Conservation (phyloP, 805 yeast genomes). For the Hanseniaspora osmophila region DNA sequence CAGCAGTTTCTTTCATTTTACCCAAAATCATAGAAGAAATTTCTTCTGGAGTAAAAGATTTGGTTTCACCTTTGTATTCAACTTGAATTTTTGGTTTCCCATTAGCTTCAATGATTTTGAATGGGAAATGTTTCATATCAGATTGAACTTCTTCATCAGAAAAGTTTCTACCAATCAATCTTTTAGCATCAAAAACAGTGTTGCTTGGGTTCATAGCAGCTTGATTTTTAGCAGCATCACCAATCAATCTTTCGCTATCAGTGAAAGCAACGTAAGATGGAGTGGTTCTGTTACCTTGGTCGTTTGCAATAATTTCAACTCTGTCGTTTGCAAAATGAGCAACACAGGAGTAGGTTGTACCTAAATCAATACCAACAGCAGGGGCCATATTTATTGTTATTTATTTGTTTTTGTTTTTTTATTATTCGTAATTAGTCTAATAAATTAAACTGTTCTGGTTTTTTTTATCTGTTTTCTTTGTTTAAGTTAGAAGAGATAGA, state of each 20-base stretch:
- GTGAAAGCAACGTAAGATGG: constrained; percentile 96
- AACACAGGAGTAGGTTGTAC: constrained; percentile 96
- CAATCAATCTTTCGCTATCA: constrained; percentile 86
- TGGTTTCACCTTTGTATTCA: constrained; percentile 76
- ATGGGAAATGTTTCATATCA: constrained; percentile 70
- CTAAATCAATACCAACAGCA: constrained; percentile 73
- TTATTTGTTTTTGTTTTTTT: not conserved
- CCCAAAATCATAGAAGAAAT: constrained; percentile 82
- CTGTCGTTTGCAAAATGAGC: constrained; percentile 76
- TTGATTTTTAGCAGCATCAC: constrained; percentile 97
- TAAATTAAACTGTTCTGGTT: not conserved
- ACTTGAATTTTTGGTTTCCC: constrained; percentile 85
- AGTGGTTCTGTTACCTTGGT: constrained; percentile 97
- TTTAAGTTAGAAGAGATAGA: no score
- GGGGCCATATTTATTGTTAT: constrained; percentile 21
- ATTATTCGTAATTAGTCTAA: not conserved
- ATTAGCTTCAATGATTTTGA: constrained; percentile 57
- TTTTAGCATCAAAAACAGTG: constrained; percentile 91
- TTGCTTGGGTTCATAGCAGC: constrained; percentile 92
- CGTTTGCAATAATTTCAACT: constrained; percentile 91
- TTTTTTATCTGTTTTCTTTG: not conserved
- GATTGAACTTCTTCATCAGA: constrained; percentile 43
- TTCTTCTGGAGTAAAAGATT: constrained; percentile 85
- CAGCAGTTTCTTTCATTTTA: constrained; percentile 92
- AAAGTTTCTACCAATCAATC: constrained; percentile 69